Base-by-base conservation (phyloP, 176 grass and related monocot species). In the Lolium perenne region DNA sequence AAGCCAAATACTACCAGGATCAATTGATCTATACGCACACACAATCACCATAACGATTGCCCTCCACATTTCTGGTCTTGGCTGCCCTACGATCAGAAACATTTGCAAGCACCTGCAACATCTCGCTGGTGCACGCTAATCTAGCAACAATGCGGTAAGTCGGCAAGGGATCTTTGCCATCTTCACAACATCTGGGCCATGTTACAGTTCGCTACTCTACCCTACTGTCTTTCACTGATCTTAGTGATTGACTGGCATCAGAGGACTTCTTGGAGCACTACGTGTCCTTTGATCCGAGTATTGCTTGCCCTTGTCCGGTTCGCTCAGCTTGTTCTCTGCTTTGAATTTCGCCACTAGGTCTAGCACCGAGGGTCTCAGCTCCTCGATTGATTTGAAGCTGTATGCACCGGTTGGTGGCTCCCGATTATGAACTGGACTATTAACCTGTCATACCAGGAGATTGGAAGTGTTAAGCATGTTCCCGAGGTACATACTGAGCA, bases 191-290 rank as follows among this genome's bases (percentile, higher is more conserved):
- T 49, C 83, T 23, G 26, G 29, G 25, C 38, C 14, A 59, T 48
- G 47, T 32, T n/a, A 43, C 71, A 71, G 35, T 54, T 46, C 29
- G 3, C 5, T 45, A 62, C 4, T 54, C 51, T 54, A 54, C 15
- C 41, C 41, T 43, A 43, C 46, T 18, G 5, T 20, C 16, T 75
- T 58, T 81, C 81, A 77, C 70, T 71, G 3, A 74, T 76, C 29
- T 7, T 86, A 80, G 47, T 85, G 43, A 82, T 97, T 97, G 56
- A 97, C 77, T 49, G 90, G 84, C 63, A 83, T 84, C 35, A 95
- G 83, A 87, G 95, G 95, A 77, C 91, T 95, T 88, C 95, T 93
- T 61, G 93, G 79, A 67, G 82, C 79, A 46, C 32, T 3, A 35
- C 50, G 79, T n/a, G 17, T 57, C 62, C 35, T 74, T 71, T 53